phyloP scores from a whole-genome alignment of 805 yeast genomes.

The Ogataea minuta region DNA sequence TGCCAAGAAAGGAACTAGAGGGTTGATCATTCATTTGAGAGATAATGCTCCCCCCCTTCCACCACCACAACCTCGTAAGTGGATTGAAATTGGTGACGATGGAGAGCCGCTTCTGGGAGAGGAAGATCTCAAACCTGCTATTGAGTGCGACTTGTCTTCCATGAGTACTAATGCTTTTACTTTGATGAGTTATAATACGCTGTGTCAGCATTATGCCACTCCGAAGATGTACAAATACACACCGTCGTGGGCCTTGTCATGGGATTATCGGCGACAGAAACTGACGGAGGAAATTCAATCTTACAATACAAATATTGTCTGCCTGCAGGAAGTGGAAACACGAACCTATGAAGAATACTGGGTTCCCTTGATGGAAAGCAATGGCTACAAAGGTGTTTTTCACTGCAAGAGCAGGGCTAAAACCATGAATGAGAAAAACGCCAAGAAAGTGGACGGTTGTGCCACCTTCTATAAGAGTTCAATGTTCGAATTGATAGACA shows the following conservation, averaged over 20 bases:
- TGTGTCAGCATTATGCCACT: constrained; percentile 96
- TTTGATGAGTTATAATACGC: constrained; percentile 80
- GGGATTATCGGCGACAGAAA: constrained; percentile 84
- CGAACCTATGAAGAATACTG: constrained; percentile 83
- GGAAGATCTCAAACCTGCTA: constrained; percentile 22
- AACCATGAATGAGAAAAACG: constrained; percentile 77
- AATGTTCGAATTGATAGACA: constrained; percentile 68
- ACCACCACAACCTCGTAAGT: constrained; percentile 72
- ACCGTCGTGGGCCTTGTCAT: constrained; percentile 94
- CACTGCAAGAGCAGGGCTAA: constrained; percentile 89
- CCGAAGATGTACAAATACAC: constrained; percentile 89
- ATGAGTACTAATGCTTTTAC: constrained; percentile 54
- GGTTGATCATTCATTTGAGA: constrained; percentile 73
- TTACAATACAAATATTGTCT: constrained; percentile 70
- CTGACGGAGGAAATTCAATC: constrained; percentile 70
- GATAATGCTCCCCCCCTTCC: constrained; percentile 72
- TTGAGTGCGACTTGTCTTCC: constrained; percentile 28
- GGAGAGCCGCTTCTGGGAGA: constrained; percentile 51
- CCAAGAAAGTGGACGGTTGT: constrained; percentile 95
- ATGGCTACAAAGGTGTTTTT: constrained; percentile 80
- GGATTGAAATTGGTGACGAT: constrained; percentile 77
- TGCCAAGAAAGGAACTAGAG: constrained; percentile 81
- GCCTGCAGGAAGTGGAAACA: constrained; percentile 95
- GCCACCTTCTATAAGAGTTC: constrained; percentile 80
- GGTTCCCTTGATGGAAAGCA: constrained; percentile 66